These are phyloP conservation scores for Lineolata rhizophorae DNA, from an alignment of 495 filamentous ascomycete genomes.

Conservation along the genomic window DNA sequence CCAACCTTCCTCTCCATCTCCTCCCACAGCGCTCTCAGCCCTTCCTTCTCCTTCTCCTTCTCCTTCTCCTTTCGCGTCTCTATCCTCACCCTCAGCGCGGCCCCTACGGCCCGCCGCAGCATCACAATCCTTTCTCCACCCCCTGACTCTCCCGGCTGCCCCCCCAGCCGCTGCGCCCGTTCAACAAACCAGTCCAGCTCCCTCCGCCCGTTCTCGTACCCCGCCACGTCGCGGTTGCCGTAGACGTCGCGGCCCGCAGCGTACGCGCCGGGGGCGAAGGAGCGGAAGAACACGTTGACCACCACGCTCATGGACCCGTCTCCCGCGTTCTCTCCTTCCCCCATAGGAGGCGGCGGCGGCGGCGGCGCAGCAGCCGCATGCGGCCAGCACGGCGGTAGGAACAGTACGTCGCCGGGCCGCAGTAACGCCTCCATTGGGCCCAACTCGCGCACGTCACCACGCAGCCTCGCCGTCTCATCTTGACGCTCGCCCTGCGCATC, in stretches of 20 bases:
- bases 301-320: slow-evolving; percentile 32
- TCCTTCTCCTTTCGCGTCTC: neutral
- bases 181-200: slow-evolving; percentile 36
- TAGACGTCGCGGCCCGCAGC: slow-evolving; percentile 65
- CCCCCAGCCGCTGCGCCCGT: too few relatives aligned
- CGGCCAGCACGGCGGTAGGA: slow-evolving; percentile 63
- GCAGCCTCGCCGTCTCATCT: too few relatives aligned
- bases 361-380: slow-evolving; percentile 39
- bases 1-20: neutral
- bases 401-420: slow-evolving; percentile 50
- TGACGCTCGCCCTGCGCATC: slow-evolving; percentile 16
- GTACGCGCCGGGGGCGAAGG: slow-evolving; percentile 38
- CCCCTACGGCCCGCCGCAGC: too few relatives aligned
- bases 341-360: slow-evolving; percentile 25
- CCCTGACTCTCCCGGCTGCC: too few relatives aligned
- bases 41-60: neutral
- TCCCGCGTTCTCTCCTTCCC: slow-evolving; percentile 4
- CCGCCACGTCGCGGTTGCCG: slow-evolving; percentile 65
- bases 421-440: slow-evolving; percentile 43
- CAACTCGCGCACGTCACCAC: too few relatives aligned
- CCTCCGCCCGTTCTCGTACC: slow-evolving; percentile 59
- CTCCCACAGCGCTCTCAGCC: neutral
- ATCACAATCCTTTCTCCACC: too few relatives aligned
- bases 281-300: slow-evolving; percentile 72
- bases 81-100: slow-evolving; percentile 1